Conservation (phyloP, 1,284 basidiomycete genomes). For the Moesziomyces antarcticus region DNA sequence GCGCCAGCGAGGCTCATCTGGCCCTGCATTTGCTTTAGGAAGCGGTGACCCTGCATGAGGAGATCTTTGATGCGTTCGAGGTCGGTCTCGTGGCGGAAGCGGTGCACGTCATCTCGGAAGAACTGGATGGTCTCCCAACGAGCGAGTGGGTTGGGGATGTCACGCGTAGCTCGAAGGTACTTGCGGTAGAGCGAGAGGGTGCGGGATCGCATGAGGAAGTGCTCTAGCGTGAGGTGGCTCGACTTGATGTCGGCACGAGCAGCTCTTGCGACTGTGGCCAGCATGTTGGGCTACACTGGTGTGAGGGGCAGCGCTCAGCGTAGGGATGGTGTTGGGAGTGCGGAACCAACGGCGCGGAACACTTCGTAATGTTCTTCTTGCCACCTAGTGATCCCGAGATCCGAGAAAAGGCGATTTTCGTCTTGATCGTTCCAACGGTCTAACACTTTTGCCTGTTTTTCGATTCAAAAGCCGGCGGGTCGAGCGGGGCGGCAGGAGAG, state of each 20-base stretch:
- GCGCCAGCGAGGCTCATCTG: slow-evolving; percentile 50
- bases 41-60: slow-evolving; percentile 44
- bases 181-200: slow-evolving; percentile 53
- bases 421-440: too few species aligned
- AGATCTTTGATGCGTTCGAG: slow-evolving; percentile 43
- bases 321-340: too few species aligned
- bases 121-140: slow-evolving; percentile 59
- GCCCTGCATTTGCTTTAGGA: slow-evolving; percentile 53
- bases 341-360: too few species aligned
- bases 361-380: too few species aligned
- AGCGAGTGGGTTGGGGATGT: slow-evolving; percentile 57
- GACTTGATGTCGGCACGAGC: slow-evolving; percentile 34
- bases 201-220: slow-evolving; percentile 49
- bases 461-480: background rate
- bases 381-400: too few species aligned
- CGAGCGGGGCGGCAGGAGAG: background rate
- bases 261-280: slow-evolving; percentile 11
- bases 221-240: slow-evolving; percentile 52
- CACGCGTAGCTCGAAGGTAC: slow-evolving; percentile 53
- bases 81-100: slow-evolving; percentile 36
- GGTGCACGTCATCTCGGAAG: slow-evolving; percentile 46
- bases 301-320: too few species aligned
- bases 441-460: too few species aligned
- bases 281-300: slow-evolving; percentile 4
- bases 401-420: too few species aligned